Evolutionary conservation across 2,329 filamentous ascomycete genomes (phyloP), one percentile per base, ranked within the genome.

Genomic region (Fusarium buharicum): DNA sequence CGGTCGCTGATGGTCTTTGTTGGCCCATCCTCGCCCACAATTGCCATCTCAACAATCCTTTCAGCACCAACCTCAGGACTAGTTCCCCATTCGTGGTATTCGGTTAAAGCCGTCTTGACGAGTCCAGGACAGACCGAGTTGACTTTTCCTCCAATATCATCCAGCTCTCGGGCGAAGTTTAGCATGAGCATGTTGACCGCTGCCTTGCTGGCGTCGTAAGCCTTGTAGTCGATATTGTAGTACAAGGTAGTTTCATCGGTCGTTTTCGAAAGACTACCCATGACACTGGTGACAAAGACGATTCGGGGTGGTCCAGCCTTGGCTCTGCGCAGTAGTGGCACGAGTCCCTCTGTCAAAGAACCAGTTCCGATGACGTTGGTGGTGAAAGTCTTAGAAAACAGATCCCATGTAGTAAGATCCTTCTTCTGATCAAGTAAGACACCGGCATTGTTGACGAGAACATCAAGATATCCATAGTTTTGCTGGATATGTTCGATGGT

Each of bases 151-250:
- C 70, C 71, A 4, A 60, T 41, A 17, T 69, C 68, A 5, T 70
- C 62, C 33, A 79, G 30, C 11, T 72, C 67, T 1, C 72, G 61
- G 1, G 67, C 70, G 43, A 75, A 79, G 43, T 75, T 72, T 4
- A 75, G 16, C 28, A 67, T 69, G 3, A 81, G 61, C 73, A 79
- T 78, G 27, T 81, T 78, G 10, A 80, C 20, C 0, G 78, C 79
- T 1, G 78, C 75, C 58, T 81, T 81, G 66, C 76, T 79, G 5
- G 69, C 60, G 12, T 76, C 67, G 49, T 81, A 81, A 1, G 70
- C 66, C 30, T 72, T 75, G 41, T 69, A 73, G 6, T 74, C 71
- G 14, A 64, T 55, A 1, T 45, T 50, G 40, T 75, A 75, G 10
- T 51, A 73, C 2, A 49, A 20, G 0, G 61, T 74, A 0, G 53